Conservation (phyloP, 371 early-diverging fungal species). For the Lichtheimia ramosa region DNA sequence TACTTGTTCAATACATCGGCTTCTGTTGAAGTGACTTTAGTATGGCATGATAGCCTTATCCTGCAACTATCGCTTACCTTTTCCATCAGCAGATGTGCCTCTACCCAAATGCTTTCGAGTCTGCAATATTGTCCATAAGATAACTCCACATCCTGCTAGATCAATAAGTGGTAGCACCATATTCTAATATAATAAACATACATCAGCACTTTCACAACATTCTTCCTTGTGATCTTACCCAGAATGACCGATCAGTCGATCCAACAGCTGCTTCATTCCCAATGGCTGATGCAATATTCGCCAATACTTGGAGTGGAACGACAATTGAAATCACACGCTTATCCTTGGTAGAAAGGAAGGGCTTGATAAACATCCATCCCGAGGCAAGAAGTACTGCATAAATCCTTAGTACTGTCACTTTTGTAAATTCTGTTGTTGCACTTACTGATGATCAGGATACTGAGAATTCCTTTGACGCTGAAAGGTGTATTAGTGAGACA, state of each 20-base stretch:
- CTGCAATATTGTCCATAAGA: conserved; percentile 56
- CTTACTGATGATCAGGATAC: conserved; percentile 56
- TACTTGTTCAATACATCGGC: conserved; percentile 50
- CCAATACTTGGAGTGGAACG: conserved; percentile 56
- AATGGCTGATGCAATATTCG: conserved; percentile 53
- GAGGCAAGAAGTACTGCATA: conserved; percentile 50
- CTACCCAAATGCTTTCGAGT: conserved; percentile 51
- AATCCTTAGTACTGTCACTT: not conserved
- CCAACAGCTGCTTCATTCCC: conserved; percentile 54
- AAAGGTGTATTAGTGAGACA: not conserved
- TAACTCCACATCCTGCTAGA: conserved; percentile 47
- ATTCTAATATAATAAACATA: conserved; percentile 19
- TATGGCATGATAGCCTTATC: not conserved
- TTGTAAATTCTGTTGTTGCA: too few relatives aligned
- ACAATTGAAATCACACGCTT: conserved; percentile 54
- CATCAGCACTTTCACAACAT: too few relatives aligned
- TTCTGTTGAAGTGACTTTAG: conserved; percentile 15
- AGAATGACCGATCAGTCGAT: conserved; percentile 52
- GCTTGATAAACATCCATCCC: conserved; percentile 65
- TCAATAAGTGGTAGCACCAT: conserved; percentile 54
- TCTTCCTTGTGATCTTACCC: conserved; percentile 32
- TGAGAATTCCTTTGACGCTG: conserved; percentile 55
- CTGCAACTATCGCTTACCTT: conserved; percentile 31
- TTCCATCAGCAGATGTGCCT: conserved; percentile 51
- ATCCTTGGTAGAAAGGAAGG: conserved; percentile 54